Percentiles rank a stretch among this genome's conserved stretches.
Conservation (phyloP, 2,329 filamentous ascomycete species). For the Fusarium transvaalense region DNA sequence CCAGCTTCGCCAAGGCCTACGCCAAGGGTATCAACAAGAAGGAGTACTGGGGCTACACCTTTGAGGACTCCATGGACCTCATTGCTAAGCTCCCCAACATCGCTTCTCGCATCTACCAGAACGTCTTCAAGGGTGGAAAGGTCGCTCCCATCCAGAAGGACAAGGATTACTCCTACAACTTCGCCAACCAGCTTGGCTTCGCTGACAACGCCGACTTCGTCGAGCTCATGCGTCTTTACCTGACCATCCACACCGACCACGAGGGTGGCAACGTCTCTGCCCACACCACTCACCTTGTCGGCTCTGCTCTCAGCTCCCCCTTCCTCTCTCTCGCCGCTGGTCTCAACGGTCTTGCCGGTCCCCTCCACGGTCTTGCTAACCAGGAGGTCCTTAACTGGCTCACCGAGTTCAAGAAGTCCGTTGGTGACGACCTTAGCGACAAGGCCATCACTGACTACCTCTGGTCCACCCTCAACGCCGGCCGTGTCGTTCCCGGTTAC, state of each 20-base stretch:
- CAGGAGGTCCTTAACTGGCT: conserved; percentile 99
- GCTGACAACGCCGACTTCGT: conserved; percentile 95
- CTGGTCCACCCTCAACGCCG: conserved; percentile 93
- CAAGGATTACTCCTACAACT: conserved; percentile 99
- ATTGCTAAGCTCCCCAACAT: conserved; percentile 99
- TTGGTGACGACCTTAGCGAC: conserved; percentile 96
- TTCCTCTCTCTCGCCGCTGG: conserved; percentile 97
- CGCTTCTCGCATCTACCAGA: conserved; percentile 98
- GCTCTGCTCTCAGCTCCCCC: conserved; percentile 94
- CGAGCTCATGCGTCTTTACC: conserved; percentile 98
- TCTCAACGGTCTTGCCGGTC: conserved; percentile 97
- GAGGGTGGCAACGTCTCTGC: conserved; percentile 99
- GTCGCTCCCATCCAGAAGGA: conserved; percentile 96
- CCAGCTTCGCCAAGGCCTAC: conserved; percentile 97
- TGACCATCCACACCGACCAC: conserved; percentile 99
- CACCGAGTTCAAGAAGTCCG: conserved; percentile 95
- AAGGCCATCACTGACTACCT: conserved; percentile 98
- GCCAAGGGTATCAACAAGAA: conserved; percentile 99
- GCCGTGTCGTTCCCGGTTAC: conserved; percentile 94
- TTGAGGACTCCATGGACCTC: conserved; percentile 99
- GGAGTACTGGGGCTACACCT: conserved; percentile 99
- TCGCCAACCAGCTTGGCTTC: conserved; percentile 99
- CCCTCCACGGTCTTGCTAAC: conserved; percentile 98
- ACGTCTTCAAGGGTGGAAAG: conserved; percentile 99
- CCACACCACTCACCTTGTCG: conserved; percentile 98